phyloP scores from a whole-genome alignment of 371 early-diverging fungal species.

The Blakeslea trispora region DNA sequence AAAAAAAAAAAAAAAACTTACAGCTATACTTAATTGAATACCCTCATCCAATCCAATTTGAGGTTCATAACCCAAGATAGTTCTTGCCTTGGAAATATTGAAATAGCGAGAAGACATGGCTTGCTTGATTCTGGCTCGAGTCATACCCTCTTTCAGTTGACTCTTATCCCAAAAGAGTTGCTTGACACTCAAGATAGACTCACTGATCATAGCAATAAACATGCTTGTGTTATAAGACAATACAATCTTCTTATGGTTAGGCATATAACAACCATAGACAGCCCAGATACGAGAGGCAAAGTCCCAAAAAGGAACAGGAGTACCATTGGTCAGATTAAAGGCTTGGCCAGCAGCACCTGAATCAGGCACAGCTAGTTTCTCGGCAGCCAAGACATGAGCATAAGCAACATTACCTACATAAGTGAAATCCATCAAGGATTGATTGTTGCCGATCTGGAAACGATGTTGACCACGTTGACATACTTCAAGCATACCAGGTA shows the following conservation, averaged over 20 bases:
- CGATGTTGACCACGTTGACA: slow-evolving; percentile 72
- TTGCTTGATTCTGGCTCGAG: slow-evolving; percentile 67
- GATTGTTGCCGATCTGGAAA: slow-evolving; percentile 88
- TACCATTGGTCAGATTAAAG: slow-evolving; percentile 91
- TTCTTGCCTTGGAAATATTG: slow-evolving; percentile 79
- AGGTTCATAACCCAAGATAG: slow-evolving; percentile 78
- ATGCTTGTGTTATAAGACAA: slow-evolving; percentile 48
- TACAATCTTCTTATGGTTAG: slow-evolving; percentile 45
- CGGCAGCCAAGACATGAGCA: slow-evolving; percentile 87
- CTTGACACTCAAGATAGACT: slow-evolving; percentile 50
- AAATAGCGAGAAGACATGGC: slow-evolving; percentile 80
- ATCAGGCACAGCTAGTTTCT: slow-evolving; percentile 59
- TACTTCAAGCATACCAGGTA: slow-evolving; percentile 77
- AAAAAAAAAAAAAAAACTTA: slow-evolving; percentile 18
- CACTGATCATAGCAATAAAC: slow-evolving; percentile 57
- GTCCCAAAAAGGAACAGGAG: slow-evolving; percentile 94
- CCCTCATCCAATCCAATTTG: slow-evolving; percentile 76
- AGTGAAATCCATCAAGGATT: slow-evolving; percentile 87
- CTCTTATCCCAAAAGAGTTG: slow-evolving; percentile 47
- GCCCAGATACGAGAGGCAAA: slow-evolving; percentile 72
- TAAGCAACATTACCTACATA: slow-evolving; percentile 93
- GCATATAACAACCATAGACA: slow-evolving; percentile 52
- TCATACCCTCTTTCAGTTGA: slow-evolving; percentile 59
- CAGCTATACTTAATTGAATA: slow-evolving; percentile 45
- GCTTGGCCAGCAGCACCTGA: slow-evolving; percentile 66